Base-by-base conservation (phyloP, 306 rosid species). In the Cucurbita maxima region DNA sequence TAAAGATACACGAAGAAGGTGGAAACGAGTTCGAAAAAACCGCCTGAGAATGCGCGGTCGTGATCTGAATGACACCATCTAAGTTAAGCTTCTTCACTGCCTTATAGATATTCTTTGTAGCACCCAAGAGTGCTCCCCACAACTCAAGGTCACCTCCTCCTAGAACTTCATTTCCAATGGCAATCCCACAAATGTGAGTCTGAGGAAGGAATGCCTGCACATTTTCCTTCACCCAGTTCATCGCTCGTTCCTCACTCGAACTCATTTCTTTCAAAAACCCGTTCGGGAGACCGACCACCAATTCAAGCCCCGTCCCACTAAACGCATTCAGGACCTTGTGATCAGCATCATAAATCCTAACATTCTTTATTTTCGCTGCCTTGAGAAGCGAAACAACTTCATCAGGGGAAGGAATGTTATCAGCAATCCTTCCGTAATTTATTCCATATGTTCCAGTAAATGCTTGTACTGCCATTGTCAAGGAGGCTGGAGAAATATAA, bases 321-420 rank as follows among this genome's bases (percentile, higher is more conserved):
- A 94, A 94, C 12, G 97, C 99, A 76, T 84, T 74, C 72, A 91
- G 90, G 58, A 94, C 99, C 82, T 86, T 85, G 48, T 88, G 99
- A 84, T 94, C 96, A 51, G 96, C 92, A 76, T 91, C 99, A 12
- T 86, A 94, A 59, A 94, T 89, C 76, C 97, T 85, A 75, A 94
- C 84, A 44, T 94, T 94, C 82, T 83, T 88, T 76, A 94, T 94
- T 77, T 86, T 94, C 20, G 92, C 90, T 45, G 95, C 89, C 84
- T 87, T 86, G 81, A 94, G 92, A 79, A 94, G 99, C 75, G 86
- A 66, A 70, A 77, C 96, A 84, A 94, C 99, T 83, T 94, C 47
- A 56, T 94, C 92, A 7, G 99, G 99, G 6, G 99, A 81, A 14
- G 96, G 99, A 66, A 91, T 89, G 87, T 94, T 94, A 76, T 91